These are phyloP conservation scores for Pyrenophora seminiperda DNA, from an alignment of 2,329 filamentous ascomycete genomes.

Conservation along the genomic window DNA sequence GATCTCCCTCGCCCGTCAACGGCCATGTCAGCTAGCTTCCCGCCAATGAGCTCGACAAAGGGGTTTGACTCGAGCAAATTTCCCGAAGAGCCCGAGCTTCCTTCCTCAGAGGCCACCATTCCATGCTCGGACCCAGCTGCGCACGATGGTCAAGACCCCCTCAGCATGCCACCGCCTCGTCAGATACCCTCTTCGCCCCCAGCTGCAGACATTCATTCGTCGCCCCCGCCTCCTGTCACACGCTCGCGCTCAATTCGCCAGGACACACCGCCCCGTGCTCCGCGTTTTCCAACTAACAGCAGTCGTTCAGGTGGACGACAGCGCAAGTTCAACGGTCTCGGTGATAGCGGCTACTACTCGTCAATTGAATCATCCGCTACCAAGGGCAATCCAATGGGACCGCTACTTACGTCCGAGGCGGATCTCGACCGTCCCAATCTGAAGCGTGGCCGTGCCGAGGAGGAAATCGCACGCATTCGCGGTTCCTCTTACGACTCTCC, in stretches of 20 bases:
- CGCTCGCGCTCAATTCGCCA: conserved; percentile 61
- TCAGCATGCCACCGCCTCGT: conserved; percentile 52
- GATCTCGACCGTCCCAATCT: conserved; percentile 76
- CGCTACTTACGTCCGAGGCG: conserved; percentile 74
- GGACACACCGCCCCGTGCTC: conserved; percentile 76
- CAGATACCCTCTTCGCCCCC: conserved; percentile 70
- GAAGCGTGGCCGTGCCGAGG: conserved; percentile 89
- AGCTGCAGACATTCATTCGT: conserved; percentile 77
- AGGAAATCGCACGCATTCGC: conserved; percentile 91
- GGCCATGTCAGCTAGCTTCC: conserved; percentile 45
- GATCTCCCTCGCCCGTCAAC: conserved; percentile 46
- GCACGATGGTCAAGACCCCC: conserved; percentile 53
- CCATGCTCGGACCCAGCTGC: conserved; percentile 57
- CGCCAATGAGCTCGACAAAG: conserved; percentile 49
- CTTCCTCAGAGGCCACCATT: conserved; percentile 58
- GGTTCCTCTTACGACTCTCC: conserved; percentile 94
- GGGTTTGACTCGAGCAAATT: conserved; percentile 57
- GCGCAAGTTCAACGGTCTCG: conserved; percentile 78
- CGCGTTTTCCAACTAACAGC: conserved; percentile 65
- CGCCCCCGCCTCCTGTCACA: conserved; percentile 85
- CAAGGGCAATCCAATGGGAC: conserved; percentile 68
- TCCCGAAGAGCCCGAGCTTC: conserved; percentile 55
- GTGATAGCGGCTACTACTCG: conserved; percentile 96
- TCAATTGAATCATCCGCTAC: conserved; percentile 90
- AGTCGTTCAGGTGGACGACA: conserved; percentile 72